Evolutionary conservation across 257 asterid genomes (phyloP).

Genomic region (Euphrasia confusa): DNA sequence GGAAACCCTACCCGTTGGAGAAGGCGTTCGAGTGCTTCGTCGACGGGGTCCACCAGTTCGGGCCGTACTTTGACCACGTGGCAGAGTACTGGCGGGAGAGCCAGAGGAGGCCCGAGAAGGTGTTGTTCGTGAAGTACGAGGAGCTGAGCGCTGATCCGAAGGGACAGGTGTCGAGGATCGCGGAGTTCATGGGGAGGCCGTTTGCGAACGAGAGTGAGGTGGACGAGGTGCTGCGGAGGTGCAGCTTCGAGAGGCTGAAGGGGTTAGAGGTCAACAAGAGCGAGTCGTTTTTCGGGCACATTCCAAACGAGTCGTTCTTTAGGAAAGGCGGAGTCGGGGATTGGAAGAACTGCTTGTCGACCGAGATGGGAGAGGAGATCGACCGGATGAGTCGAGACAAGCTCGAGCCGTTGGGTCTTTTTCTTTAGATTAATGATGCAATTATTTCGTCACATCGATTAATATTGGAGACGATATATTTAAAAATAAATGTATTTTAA

Average conservation of each 20-base stretch:
- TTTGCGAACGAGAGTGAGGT: background rate
- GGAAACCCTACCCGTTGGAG: background rate
- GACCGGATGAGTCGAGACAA: background rate
- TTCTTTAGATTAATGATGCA: background rate
- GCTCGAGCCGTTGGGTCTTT: background rate
- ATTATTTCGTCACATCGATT: too few relatives aligned
- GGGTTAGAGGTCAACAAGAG: background rate
- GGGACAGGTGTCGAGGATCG: background rate
- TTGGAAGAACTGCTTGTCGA: background rate
- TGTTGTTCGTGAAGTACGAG: background rate
- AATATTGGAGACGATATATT: too few relatives aligned
- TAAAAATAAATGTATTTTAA: too few relatives aligned
- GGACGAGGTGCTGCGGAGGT: background rate
- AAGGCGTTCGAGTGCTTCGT: background rate
- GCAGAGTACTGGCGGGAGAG: background rate
- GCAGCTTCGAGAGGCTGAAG: constrained; percentile 2
- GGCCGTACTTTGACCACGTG: constrained; percentile 3
- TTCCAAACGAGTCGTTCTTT: background rate
- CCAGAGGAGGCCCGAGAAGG: background rate
- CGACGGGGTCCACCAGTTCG: background rate
- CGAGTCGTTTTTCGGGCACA: background rate
- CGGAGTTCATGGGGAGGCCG: constrained; percentile 9
- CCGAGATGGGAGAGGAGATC: background rate
- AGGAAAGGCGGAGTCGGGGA: constrained; percentile 3
- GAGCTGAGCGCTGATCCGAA: background rate